Base-by-base conservation (phyloP, 495 filamentous ascomycete species). In the Friedmanniomyces simplex region DNA sequence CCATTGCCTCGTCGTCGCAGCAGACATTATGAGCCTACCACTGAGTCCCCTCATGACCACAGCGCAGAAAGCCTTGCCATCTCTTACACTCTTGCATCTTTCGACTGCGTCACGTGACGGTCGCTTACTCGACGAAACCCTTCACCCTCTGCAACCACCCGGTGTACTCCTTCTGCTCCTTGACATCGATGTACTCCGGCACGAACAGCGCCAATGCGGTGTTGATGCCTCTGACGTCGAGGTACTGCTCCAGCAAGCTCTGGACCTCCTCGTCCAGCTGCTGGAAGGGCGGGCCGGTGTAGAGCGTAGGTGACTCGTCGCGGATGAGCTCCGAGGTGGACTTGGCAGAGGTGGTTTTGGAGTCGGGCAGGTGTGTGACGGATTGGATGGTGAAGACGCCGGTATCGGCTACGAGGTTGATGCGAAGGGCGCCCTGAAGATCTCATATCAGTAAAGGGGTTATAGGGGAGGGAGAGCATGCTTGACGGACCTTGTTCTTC, bases 141-240 rank as follows among this genome's bases (percentile, higher is more conserved):
- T 54, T 60, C 57, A 64, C 57, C 30, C 61, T 42, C 1, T 84
- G 81, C 69, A 99, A 76, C 93, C 93, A 99, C 58, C 76, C 75
- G 42, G 91, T 69, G 72, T 99, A 99, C 78, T 99, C 93, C 79
- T 83, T 88, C 82, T 99, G 91, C 81, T 99, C 93, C 83, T 99
- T 99, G 73, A 86, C 83, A 71, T 96, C 88, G 67, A 97, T 91
- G 74, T 95, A 99, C 68, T 97, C 91, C 51, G 90, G 90, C 50
- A 95, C 82, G 73, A 96, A 96, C 60, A 89, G 73, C 55, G 89
- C 90, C 66, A 99, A 78, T 59, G 83, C 80, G 57, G 87, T 84
- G 67, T 93, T 88, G 73, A 99, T 80, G 58, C 93, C 91, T 65
- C 93, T 79, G 78, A 94, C 93, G 71, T 95, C 91, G 55, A 99